phyloP scores from a whole-genome alignment of 2,329 filamentous ascomycete species.

The Neoscytalidium dimidiatum region DNA sequence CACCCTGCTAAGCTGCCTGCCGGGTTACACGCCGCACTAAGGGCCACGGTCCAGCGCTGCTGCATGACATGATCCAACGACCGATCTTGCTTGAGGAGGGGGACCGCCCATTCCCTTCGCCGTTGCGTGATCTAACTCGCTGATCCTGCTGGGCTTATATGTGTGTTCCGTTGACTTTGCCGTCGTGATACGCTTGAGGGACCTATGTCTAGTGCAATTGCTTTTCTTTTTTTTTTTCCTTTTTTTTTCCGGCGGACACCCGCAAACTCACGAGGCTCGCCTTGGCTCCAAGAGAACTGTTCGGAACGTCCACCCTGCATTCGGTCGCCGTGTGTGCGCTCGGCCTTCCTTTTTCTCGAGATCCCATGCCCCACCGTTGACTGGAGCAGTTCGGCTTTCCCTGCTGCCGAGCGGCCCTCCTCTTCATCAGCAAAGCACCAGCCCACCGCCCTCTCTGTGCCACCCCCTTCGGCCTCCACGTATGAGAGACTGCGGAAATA shows the following conservation, averaged over 20 bases:
- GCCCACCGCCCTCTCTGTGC: background rate
- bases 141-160: background rate
- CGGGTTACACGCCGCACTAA: conserved; percentile 9
- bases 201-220: background rate
- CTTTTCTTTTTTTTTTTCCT: background rate
- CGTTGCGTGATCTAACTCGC: background rate
- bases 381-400: background rate
- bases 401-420: background rate
- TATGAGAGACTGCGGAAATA: background rate
- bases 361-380: background rate
- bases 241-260: background rate
- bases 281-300: background rate
- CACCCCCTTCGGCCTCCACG: background rate
- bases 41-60: background rate
- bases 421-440: background rate
- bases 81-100: background rate
- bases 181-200: conserved; percentile 6
- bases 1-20: background rate
- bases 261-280: background rate
- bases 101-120: background rate
- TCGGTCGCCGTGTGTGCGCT: background rate
- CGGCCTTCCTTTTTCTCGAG: background rate
- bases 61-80: conserved; percentile 4
- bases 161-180: background rate
- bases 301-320: background rate